phyloP scores from a whole-genome alignment of 1,139 yeast genomes.

The Trichomonascaceae sp. region DNA sequence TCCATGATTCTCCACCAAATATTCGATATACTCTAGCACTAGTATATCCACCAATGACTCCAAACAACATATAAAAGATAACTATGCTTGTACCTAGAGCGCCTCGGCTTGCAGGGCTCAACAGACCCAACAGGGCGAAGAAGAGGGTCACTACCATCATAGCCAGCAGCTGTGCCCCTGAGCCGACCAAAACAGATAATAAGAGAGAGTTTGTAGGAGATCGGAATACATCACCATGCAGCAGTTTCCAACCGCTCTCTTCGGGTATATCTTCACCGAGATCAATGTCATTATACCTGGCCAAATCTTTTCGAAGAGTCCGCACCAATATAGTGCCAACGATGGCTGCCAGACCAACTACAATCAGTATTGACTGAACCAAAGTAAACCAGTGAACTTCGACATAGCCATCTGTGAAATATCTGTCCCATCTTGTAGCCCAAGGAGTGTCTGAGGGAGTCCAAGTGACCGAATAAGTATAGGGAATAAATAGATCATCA shows the following conservation, averaged over 20 bases:
- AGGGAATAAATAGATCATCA: slow-evolving; percentile 37
- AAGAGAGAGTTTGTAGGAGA: slow-evolving; percentile 67
- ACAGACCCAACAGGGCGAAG: slow-evolving; percentile 81
- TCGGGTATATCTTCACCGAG: slow-evolving; percentile 78
- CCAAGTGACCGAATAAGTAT: slow-evolving; percentile 63
- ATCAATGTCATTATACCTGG: slow-evolving; percentile 82
- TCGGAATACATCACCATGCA: slow-evolving; percentile 93
- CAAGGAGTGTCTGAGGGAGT: slow-evolving; percentile 69
- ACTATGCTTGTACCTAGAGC: slow-evolving; percentile 87
- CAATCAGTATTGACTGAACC: slow-evolving; percentile 76
- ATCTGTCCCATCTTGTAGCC: slow-evolving; percentile 99
- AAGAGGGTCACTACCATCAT: slow-evolving; percentile 70
- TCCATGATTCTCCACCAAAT: slow-evolving; percentile 92
- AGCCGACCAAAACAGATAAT: slow-evolving; percentile 76
- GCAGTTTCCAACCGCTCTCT: slow-evolving; percentile 95
- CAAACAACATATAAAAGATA: slow-evolving; percentile 70
- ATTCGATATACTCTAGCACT: slow-evolving; percentile 81
- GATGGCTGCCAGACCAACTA: slow-evolving; percentile 65
- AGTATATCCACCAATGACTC: slow-evolving; percentile 77
- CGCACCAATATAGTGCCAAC: slow-evolving; percentile 75
- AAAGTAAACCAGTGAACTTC: slow-evolving; percentile 94
- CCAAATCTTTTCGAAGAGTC: slow-evolving; percentile 78
- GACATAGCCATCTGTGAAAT: slow-evolving; percentile 85
- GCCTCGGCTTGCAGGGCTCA: slow-evolving; percentile 94
- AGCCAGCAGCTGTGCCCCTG: slow-evolving; percentile 77